Base-by-base conservation (phyloP, 441 rosid species). In the Gossypium davidsonii region DNA sequence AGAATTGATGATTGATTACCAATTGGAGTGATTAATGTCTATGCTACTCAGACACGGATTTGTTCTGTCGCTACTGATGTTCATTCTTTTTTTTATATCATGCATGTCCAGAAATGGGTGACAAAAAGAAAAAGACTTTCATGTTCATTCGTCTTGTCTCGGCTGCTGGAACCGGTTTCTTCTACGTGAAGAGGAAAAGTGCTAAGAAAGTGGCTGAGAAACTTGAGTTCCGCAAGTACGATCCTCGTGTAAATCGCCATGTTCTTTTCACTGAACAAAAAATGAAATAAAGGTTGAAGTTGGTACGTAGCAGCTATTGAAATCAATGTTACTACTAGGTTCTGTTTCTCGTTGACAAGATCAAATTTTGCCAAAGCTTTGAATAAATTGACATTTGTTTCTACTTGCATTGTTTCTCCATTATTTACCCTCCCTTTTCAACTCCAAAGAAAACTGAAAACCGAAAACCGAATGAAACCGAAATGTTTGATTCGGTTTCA, bases 91-190 rank as follows among this genome's bases (percentile, higher is more conserved):
- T 46, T 39, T 26, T 34, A 23, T 34, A 20, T 2, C 6, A 15
- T 75, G 49, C 58, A 17, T 68, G 25, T 53, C 26, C 74, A 77
- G 76, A 23, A 73, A 89, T 93, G 98, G 95, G 97, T 72, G 94
- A 85, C 83, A 93, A 91, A 84, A 91, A 86, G 84, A 89, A 88
- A 90, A 93, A 88, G 87, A 86, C 98, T 48, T 92, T 91, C 70
- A 90, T 94, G 88, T 92, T 94, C 77, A 86, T 92, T 51, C 86
- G 96, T 78, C 93, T 94, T 7, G 94, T 94, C 23, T 94, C 99
- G 0, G 91, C 96, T 42, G 99, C 99, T 12, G 98, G 99, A 62
- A 94, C 96, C 17, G 99, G 97, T 18, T 94, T 94, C 87, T 94
- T 94, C 85, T 92, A 91, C 52, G 99, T 90, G 59, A 89, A 92